Percentiles rank a stretch among this genome's conserved stretches.
These are phyloP conservation scores for Fonsecaea pugnacius DNA, from an alignment of 2,329 filamentous ascomycete genomes.

Conservation along the genomic window DNA sequence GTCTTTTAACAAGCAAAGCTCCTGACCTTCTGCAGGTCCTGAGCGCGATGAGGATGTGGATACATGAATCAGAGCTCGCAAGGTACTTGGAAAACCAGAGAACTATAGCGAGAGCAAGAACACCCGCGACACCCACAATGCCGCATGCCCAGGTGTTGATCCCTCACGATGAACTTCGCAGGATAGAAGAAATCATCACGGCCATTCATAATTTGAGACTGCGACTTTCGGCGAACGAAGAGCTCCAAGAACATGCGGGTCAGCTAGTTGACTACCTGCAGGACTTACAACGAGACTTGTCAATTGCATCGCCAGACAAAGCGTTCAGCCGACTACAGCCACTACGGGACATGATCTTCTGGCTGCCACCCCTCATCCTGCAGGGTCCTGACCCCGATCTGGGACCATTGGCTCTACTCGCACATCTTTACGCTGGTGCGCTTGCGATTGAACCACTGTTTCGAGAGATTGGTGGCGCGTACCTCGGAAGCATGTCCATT, in stretches of 20 bases:
- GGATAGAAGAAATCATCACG: constrained; percentile 68
- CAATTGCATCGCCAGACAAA: constrained; percentile 72
- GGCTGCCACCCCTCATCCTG: constrained; percentile 84
- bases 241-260: constrained; percentile 70
- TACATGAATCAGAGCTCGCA: constrained; percentile 74
- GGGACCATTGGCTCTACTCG: constrained; percentile 78
- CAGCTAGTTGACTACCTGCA: constrained; percentile 75
- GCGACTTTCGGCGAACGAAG: constrained; percentile 69
- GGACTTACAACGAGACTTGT: constrained; percentile 71
- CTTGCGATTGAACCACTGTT: constrained; percentile 88
- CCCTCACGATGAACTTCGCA: constrained; percentile 65
- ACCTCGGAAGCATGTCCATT: constrained; percentile 80
- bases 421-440: constrained; percentile 88
- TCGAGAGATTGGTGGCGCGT: constrained; percentile 85
- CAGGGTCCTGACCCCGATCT: constrained; percentile 76
- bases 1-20: not conserved
- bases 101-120: constrained; percentile 44
- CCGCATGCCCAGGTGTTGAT: constrained; percentile 39
- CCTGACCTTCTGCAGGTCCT: constrained; percentile 65
- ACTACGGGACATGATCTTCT: constrained; percentile 91
- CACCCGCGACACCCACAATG: constrained; percentile 43
- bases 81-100: constrained; percentile 49
- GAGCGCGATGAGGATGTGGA: constrained; percentile 88
- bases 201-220: constrained; percentile 63
- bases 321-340: constrained; percentile 90